Evolutionary conservation across 768 basidiomycete species (phyloP), one percentile per base, ranked within the genome.

Genomic region (Boletus barrowsii): DNA sequence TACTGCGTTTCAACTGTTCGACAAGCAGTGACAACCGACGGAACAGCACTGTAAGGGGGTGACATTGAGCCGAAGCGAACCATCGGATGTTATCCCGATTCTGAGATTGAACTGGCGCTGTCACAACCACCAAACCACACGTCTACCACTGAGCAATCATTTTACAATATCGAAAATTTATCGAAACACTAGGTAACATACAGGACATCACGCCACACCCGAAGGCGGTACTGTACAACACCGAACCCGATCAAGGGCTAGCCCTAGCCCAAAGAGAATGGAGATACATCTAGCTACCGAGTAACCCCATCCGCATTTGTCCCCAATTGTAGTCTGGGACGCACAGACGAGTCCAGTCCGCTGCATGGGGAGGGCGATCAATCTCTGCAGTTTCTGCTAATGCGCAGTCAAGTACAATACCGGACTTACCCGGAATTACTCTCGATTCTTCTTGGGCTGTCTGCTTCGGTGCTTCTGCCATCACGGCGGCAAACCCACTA

Each of bases 401-500:
- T 15, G 42, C 18, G 15, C 13, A 18, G 17, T 11, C 26, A 20
- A 3, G 26, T 15, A 32, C 4, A 3, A 18, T 10, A 32, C 2
- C 7, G 6, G 17, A 53, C 52, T 15, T 18, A 53, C 52, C 11
- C 20, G 45, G 52, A 26, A 47, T 10, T 0, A 47, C 39, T 42
- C 11, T 6, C 2, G 45, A 33, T 20, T 66, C 22, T 30, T 70
- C 35, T 3, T 37, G 0, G 0, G 56, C 56, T 0, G 61, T 42
- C 26, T 40, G 3, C 10, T 10, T 2, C 8, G 60, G 55, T 4
- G 62, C 58, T 40, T 64, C 64, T 10, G 66, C 68, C 67, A 69
- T 62, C 39, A 70, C 62, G 5, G 55, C 66, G 6, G 53, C 53
- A 17, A 54, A 43, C 10, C 53, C 53, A 10, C 53, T 54, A 15